Percentiles rank a stretch among this genome's conserved stretches.
These are phyloP conservation scores for Xylariales sp. DNA, from an alignment of 2,329 filamentous ascomycete species.

Conservation along the genomic window DNA sequence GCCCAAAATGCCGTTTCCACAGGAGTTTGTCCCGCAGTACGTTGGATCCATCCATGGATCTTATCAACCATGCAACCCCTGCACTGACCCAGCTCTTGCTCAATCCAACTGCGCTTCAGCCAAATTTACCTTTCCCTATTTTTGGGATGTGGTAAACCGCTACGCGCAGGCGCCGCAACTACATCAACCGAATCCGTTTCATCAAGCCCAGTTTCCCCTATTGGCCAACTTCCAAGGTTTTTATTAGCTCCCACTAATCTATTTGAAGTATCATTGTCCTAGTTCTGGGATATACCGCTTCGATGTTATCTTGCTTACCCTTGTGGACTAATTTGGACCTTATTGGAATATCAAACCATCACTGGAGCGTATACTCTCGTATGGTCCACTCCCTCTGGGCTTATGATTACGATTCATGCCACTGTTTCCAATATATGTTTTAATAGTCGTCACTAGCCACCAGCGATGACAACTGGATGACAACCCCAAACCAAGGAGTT, in stretches of 20 bases:
- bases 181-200: constrained; percentile 63
- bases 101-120: constrained; percentile 54
- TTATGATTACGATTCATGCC: constrained; percentile 24
- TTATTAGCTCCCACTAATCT: constrained; percentile 53
- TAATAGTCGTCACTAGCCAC: constrained; percentile 35
- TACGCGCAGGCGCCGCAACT: constrained; percentile 63
- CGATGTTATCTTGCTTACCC: constrained; percentile 15
- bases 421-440: constrained; percentile 40
- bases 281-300: constrained; percentile 21
- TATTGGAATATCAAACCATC: constrained; percentile 31
- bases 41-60: constrained; percentile 50
- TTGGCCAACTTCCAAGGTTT: constrained; percentile 64
- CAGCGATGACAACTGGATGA: constrained; percentile 35
- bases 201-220: constrained; percentile 64
- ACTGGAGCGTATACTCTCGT: constrained; percentile 26
- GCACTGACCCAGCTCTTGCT: constrained; percentile 46
- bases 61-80: constrained; percentile 52
- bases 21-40: constrained; percentile 63
- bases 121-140: constrained; percentile 62
- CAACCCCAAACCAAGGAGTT: constrained; percentile 33
- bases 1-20: constrained; percentile 55
- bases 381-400: constrained; percentile 9
- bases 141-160: constrained; percentile 63
- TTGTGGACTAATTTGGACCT: constrained; percentile 28
- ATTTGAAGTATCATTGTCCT: constrained; percentile 35